Percentiles rank a stretch among this genome's conserved stretches.
phyloP scores from a whole-genome alignment of 805 yeast species.

The Candida chilensis region DNA sequence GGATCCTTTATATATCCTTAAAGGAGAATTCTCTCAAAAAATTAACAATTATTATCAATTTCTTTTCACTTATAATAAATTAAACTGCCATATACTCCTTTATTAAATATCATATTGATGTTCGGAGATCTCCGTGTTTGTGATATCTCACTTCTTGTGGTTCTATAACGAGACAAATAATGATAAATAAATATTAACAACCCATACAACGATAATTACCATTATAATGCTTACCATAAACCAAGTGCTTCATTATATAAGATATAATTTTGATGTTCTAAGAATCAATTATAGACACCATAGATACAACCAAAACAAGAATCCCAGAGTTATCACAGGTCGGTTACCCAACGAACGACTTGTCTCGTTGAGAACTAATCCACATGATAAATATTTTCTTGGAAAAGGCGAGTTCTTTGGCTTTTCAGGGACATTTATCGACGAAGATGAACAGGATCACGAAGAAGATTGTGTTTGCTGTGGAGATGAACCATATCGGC shows the following conservation, averaged over 20 bases:
- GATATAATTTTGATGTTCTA: constrained; percentile 20
- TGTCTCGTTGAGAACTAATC: constrained; percentile 26
- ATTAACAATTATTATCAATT: too few relatives aligned
- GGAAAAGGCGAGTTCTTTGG: constrained; percentile 22
- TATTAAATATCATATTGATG: constrained; percentile 2
- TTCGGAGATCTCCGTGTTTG: constrained; percentile 4
- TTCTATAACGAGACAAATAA: not conserved
- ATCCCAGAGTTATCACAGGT: constrained; percentile 26
- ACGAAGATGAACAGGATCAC: constrained; percentile 3
- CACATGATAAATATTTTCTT: constrained; percentile 18
- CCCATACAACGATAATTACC: constrained; percentile 4
- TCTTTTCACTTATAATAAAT: too few relatives aligned
- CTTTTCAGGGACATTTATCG: constrained; percentile 5
- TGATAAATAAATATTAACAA: constrained; percentile 9
- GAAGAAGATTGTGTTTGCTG: constrained; percentile 1
- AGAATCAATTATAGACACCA: constrained; percentile 22
- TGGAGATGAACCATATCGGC: not conserved
- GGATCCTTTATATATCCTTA: not conserved
- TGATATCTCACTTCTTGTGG: not conserved
- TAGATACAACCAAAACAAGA: constrained; percentile 25
- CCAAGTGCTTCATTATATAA: constrained; percentile 13
- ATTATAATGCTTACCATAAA: constrained; percentile 3
- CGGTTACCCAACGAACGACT: constrained; percentile 20
- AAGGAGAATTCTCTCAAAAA: not conserved
- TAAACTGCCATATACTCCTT: not conserved